A percentile compares a stretch with the other conserved stretches of the same genome.
Evolutionary conservation across 1,139 yeast genomes (phyloP).

Genomic region (Saccharomyces hybrid): DNA sequence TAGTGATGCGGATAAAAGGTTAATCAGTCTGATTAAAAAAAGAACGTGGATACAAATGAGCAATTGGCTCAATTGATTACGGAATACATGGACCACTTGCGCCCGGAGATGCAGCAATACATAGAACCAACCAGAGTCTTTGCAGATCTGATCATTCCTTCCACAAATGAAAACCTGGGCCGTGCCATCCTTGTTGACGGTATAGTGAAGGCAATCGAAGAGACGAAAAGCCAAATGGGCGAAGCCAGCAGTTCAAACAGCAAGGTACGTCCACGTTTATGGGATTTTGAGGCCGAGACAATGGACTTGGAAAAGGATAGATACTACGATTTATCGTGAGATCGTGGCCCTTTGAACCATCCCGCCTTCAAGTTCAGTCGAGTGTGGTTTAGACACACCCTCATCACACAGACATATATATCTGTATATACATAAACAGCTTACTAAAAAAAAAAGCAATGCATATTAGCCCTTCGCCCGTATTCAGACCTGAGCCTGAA

Average conservation of each 20-base stretch:
- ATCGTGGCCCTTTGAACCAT: neutral
- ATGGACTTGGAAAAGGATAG: constrained; percentile 45
- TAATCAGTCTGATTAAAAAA: constrained; percentile 65
- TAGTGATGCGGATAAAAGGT: constrained; percentile 76
- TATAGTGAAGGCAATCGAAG: constrained; percentile 38
- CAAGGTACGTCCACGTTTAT: constrained; percentile 8
- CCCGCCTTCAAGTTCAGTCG: neutral
- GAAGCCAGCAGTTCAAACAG: constrained; percentile 7
- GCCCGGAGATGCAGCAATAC: constrained; percentile 69
- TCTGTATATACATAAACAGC: neutral
- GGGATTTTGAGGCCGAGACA: constrained; percentile 36
- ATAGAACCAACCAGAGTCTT: constrained; percentile 68
- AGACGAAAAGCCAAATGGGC: neutral
- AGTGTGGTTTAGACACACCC: neutral
- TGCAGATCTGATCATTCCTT: constrained; percentile 78
- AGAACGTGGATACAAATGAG: constrained; percentile 12
- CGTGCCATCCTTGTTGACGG: constrained; percentile 69
- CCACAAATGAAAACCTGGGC: constrained; percentile 43
- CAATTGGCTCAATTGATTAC: constrained; percentile 47
- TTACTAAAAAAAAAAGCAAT: neutral
- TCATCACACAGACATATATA: neutral
- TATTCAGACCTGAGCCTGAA: neutral
- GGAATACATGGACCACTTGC: constrained; percentile 53
- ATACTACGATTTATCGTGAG: constrained; percentile 39
- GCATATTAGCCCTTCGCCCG: neutral